These are phyloP conservation scores for Ganoderma resinaceum DNA, from an alignment of 1,284 basidiomycete species.

Conservation along the genomic window DNA sequence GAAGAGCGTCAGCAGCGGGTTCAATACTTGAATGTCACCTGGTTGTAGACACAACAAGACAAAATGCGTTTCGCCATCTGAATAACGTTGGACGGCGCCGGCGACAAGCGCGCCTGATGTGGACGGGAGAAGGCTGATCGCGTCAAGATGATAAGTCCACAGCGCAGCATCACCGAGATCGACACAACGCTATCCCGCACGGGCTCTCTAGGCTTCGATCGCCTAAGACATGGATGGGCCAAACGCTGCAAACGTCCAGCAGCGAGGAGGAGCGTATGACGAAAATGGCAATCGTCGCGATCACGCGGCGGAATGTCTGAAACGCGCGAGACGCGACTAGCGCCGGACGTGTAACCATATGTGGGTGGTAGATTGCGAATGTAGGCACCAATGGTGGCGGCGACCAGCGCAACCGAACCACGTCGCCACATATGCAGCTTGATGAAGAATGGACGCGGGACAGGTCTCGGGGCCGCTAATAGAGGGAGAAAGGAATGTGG, in stretches of 20 bases:
- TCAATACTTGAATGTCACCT: not conserved
- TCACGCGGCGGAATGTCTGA: conserved; percentile 22
- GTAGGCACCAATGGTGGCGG: conserved; percentile 6
- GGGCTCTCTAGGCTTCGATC: conserved; percentile 3
- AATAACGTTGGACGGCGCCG: not conserved
- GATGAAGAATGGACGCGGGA: not conserved
- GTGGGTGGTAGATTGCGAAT: conserved; percentile 11
- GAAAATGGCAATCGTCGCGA: conserved; percentile 28
- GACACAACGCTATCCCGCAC: not conserved
- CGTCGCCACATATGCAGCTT: conserved; percentile 3
- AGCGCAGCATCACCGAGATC: not conserved
- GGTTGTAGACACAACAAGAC: not conserved
- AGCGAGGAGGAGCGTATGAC: conserved; percentile 16
- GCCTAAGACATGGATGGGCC: conserved; percentile 11
- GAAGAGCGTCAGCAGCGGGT: conserved; percentile 23
- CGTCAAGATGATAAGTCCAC: not conserved
- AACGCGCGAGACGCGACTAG: conserved; percentile 23
- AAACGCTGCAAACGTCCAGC: conserved; percentile 12
- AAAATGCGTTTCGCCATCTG: not conserved
- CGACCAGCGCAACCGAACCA: not conserved
- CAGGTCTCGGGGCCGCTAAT: not conserved
- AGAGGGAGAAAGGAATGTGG: conserved; percentile 1
- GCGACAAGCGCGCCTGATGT: not conserved
- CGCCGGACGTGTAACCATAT: conserved; percentile 26
- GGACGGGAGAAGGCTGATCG: conserved; percentile 1